Conservation (phyloP, 768 basidiomycete species). For the Clavaria fumosa region DNA sequence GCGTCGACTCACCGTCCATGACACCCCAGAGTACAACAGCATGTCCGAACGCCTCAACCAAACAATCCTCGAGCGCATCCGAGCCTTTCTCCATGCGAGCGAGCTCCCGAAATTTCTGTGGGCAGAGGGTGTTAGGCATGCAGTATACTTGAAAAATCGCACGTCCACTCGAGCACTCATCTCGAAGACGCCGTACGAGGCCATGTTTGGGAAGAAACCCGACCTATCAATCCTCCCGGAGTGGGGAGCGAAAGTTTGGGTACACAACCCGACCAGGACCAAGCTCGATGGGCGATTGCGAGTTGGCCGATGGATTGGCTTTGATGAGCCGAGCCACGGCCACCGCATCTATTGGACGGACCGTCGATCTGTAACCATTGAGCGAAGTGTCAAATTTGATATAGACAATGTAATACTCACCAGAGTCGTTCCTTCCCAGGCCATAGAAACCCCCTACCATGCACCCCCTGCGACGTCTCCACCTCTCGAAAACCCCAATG, state of each 20-base stretch:
- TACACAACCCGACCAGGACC: slow-evolving; percentile 11
- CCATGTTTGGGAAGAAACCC: slow-evolving; percentile 11
- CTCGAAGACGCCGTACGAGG: slow-evolving; percentile 14
- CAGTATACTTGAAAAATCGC: slow-evolving; percentile 16
- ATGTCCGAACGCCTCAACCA: not conserved
- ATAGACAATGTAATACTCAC: slow-evolving; percentile 1
- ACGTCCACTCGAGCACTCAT: slow-evolving; percentile 13
- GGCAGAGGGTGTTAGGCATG: slow-evolving; percentile 17
- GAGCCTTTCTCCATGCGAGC: slow-evolving; percentile 16
- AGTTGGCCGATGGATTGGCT: slow-evolving; percentile 22
- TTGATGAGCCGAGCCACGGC: slow-evolving; percentile 19
- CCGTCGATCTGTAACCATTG: slow-evolving; percentile 13
- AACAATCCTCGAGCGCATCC: slow-evolving; percentile 14
- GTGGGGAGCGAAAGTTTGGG: slow-evolving; percentile 14
- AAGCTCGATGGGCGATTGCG: slow-evolving; percentile 17
- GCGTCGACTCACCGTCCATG: not conserved
- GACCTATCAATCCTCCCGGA: slow-evolving; percentile 11
- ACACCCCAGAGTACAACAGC: not conserved
- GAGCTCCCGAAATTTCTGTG: slow-evolving; percentile 20
- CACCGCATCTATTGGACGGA: slow-evolving; percentile 20
- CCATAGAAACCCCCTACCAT: no score
- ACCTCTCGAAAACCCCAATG: no score
- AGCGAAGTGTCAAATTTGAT: slow-evolving; percentile 18
- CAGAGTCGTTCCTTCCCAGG: no score
- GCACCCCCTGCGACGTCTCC: no score